Evolutionary conservation across 106 monocot species (phyloP), one percentile per base, ranked within the genome.

Genomic region (Phalaenopsis equestris): DNA sequence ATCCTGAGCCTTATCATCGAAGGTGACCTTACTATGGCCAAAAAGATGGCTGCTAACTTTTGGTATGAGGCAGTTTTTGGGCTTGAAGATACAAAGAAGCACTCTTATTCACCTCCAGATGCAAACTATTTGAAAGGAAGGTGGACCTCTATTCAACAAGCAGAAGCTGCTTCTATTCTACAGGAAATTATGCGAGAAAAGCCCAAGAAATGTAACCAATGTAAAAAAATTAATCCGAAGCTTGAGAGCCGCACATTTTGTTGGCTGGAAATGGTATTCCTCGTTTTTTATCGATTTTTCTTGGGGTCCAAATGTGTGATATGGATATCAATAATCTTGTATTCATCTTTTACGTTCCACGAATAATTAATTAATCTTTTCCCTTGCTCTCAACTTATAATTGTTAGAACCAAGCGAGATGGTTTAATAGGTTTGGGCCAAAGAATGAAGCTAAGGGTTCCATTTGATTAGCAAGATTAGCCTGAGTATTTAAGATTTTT

Each of bases 101-200:
- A 83, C 58, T 21, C 73, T 23, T 74, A 19, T 37, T 57, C 61
- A 55, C 67, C 41, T 84, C 46, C 47, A 52, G 76, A 85, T 80
- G 64, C 45, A 42, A 75, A 85, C 52, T 76, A 52, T 76, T 11
- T 30, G 41, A 45, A 81, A 39, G 42, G 55, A 8, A 68, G 67
- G 10, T 98, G 92, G 90, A 94, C 97, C 24, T 90, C 95, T 15
- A 83, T 95, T 72, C 99, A 99, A 65, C 86, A 90, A 18, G 64
- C 85, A 3, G 93, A 99, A 78, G 88, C 86, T 82, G 74, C 68
- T 56, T 77, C 78, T 55, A 30, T 91, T 82, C 75, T 94, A 17
- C 52, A 52, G 7, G 80, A 77, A 42, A 85, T 99, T 78, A 81
- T 91, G 80, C 78, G 47, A 42, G 84, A 88, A 79, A 85, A 58